Conservation (phyloP, 345 rosid species). For the Erysimum cheiranthoides region DNA sequence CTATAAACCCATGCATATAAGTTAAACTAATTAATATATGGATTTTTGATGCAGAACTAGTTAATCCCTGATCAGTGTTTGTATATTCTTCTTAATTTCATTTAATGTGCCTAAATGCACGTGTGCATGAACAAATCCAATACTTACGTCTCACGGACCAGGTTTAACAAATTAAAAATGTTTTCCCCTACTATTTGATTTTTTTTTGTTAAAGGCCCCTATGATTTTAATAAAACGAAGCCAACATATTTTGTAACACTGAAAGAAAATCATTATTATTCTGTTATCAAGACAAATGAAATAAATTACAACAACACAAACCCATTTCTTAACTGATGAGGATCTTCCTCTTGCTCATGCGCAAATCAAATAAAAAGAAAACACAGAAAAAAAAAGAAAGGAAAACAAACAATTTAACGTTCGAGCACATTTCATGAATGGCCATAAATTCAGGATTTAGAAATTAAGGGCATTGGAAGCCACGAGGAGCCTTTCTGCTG, state of each 20-base stretch:
- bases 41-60: too few species aligned
- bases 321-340: neutral
- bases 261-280: neutral
- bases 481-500: slow-evolving; percentile 43
- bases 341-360: too few species aligned
- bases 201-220: too few species aligned
- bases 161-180: neutral
- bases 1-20: neutral
- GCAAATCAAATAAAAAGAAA: neutral
- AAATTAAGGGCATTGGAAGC: slow-evolving; percentile 48
- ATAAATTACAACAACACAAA: slow-evolving; percentile 26
- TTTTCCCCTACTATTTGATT: too few species aligned
- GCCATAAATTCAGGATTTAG: neutral
- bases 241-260: neutral
- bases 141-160: slow-evolving; percentile 26
- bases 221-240: neutral
- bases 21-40: too few species aligned
- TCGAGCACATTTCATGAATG: slow-evolving; percentile 1
- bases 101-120: slow-evolving; percentile 10
- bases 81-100: neutral
- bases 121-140: slow-evolving; percentile 23
- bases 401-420: slow-evolving; percentile 2
- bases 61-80: neutral
- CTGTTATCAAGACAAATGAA: slow-evolving; percentile 26
- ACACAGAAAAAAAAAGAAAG: neutral